These are phyloP conservation scores for Neurospora hispaniola DNA, from an alignment of 495 filamentous ascomycete genomes.

Conservation along the genomic window DNA sequence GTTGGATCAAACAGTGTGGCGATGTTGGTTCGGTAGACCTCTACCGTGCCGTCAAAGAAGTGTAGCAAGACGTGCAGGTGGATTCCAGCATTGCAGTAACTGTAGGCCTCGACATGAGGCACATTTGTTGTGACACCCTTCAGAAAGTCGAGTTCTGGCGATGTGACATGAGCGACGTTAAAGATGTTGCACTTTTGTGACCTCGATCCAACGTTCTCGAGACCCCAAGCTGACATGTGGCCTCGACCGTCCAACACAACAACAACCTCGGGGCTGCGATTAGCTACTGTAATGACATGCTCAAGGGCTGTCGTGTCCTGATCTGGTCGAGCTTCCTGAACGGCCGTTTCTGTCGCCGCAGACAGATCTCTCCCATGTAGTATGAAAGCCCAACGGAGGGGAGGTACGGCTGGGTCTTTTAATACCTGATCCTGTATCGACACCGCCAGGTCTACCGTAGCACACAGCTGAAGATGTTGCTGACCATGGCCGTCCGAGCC, in stretches of 20 bases:
- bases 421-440: constrained; percentile 56
- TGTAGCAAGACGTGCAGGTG: constrained; percentile 71
- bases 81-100: constrained; percentile 56
- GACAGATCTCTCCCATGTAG: constrained; percentile 76
- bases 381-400: constrained; percentile 64
- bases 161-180: constrained; percentile 69
- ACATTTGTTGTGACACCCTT: constrained; percentile 29
- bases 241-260: constrained; percentile 76
- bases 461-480: constrained; percentile 69
- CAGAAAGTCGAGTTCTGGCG: constrained; percentile 56
- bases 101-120: constrained; percentile 56
- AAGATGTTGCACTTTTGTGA: constrained; percentile 59
- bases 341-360: constrained; percentile 62
- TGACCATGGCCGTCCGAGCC: constrained; percentile 62
- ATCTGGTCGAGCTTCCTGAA: constrained; percentile 41
- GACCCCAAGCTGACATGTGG: constrained; percentile 86
- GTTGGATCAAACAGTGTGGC: constrained; percentile 76
- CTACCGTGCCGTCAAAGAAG: constrained; percentile 75
- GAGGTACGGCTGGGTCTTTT: constrained; percentile 5
- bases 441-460: constrained; percentile 63
- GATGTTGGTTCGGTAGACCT: constrained; percentile 68
- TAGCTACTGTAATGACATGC: constrained; percentile 79
- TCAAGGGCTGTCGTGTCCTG: constrained; percentile 60
- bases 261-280: constrained; percentile 76
- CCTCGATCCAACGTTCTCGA: constrained; percentile 82